Percentiles rank a stretch among this genome's conserved stretches.
Conservation (phyloP, 352 stramenopile genomes). For the Pythium phragmiticola region DNA sequence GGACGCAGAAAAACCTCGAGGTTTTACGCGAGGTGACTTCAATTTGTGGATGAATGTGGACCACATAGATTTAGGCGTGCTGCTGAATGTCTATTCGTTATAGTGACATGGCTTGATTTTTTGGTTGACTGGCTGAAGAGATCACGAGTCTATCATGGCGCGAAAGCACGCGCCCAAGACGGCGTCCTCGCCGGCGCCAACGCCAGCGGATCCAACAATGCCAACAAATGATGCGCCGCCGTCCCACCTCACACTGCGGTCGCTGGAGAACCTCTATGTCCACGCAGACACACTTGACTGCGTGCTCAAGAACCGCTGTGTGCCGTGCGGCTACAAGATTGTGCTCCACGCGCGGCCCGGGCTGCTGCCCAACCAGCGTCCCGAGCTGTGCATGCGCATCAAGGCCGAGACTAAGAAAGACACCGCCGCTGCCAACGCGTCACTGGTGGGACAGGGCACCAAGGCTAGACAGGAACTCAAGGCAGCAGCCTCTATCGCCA, state of each 20-base stretch:
- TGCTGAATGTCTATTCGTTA: not conserved
- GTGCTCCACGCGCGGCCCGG: conserved; percentile 55
- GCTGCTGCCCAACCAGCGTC: conserved; percentile 69
- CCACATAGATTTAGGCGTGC: not conserved
- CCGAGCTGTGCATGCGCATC: conserved; percentile 73
- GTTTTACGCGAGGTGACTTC: conserved; percentile 19
- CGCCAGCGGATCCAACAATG: not conserved
- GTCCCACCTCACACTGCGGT: conserved; percentile 28
- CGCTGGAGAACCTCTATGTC: conserved; percentile 55
- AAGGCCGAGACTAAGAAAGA: conserved; percentile 10
- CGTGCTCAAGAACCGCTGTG: conserved; percentile 59
- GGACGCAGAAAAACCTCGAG: conserved; percentile 16
- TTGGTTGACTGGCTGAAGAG: conserved; percentile 21
- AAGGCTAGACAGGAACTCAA: not conserved
- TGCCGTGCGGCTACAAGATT: conserved; percentile 89
- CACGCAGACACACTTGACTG: conserved; percentile 70
- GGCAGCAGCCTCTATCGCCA: not conserved
- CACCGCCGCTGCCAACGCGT: not conserved
- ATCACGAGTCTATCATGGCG: conserved; percentile 7
- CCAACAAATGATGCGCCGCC: not conserved
- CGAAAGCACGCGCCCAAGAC: conserved; percentile 15
- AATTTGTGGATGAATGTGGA: conserved; percentile 13
- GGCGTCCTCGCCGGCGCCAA: not conserved
- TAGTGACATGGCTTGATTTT: conserved; percentile 28
- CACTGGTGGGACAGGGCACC: not conserved